Evolutionary conservation across 2,329 filamentous ascomycete genomes (phyloP).

Genomic region (Penicillium sp.): DNA sequence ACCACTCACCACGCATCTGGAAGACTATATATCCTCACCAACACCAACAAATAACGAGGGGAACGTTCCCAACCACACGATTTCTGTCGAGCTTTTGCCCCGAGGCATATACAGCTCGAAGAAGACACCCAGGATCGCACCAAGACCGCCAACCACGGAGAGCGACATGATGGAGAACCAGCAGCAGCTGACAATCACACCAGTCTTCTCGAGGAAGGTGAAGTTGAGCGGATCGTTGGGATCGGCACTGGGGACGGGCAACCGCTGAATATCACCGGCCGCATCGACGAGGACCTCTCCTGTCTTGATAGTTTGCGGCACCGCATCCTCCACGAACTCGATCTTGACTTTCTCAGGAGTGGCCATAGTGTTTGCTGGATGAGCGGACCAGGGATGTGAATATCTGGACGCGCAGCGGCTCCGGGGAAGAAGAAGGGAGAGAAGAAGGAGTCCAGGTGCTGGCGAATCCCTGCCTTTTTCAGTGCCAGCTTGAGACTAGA

Average conservation of each 20-base stretch:
- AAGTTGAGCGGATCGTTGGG: slow-evolving; percentile 31
- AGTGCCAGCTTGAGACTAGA: not conserved
- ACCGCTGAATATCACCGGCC: slow-evolving; percentile 21
- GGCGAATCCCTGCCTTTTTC: not conserved
- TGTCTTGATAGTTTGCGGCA: not conserved
- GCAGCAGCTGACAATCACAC: slow-evolving; percentile 29
- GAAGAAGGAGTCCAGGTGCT: not conserved
- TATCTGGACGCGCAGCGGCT: slow-evolving; percentile 6
- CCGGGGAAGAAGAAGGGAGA: not conserved
- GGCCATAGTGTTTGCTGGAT: not conserved
- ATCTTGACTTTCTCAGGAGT: slow-evolving; percentile 10
- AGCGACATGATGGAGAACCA: slow-evolving; percentile 33
- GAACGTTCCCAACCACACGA: slow-evolving; percentile 40
- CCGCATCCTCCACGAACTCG: slow-evolving; percentile 18
- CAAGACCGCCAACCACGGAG: slow-evolving; percentile 28
- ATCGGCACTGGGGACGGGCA: slow-evolving; percentile 28
- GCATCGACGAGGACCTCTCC: slow-evolving; percentile 17
- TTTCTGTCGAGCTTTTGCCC: slow-evolving; percentile 29
- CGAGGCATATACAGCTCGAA: slow-evolving; percentile 32
- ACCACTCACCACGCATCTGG: not conserved
- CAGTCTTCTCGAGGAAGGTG: slow-evolving; percentile 24
- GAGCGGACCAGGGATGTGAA: not conserved
- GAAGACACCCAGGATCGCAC: slow-evolving; percentile 39
- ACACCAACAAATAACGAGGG: slow-evolving; percentile 45
- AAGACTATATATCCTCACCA: slow-evolving; percentile 23